phyloP scores from a whole-genome alignment of 768 basidiomycete species.

The Russula sp. region DNA sequence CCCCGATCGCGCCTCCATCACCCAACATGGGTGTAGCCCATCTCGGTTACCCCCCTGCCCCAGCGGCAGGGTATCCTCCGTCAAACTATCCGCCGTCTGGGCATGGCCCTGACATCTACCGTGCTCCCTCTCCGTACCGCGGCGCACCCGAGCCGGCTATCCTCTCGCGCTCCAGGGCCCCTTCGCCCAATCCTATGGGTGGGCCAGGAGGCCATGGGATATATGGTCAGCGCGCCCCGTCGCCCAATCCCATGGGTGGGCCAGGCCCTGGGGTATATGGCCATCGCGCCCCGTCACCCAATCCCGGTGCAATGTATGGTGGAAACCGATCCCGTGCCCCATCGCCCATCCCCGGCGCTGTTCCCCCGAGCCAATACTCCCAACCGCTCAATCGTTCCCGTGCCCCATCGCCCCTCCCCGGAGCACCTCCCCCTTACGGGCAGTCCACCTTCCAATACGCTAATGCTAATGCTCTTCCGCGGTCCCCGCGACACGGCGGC shows the following conservation, averaged over 20 bases:
- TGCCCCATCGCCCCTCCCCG: slow-evolving; percentile 26
- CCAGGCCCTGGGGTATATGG: slow-evolving; percentile 9
- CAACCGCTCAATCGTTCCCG: slow-evolving; percentile 27
- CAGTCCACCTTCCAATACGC: slow-evolving; percentile 21
- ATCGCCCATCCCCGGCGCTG: slow-evolving; percentile 23
- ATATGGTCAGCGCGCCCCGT: slow-evolving; percentile 41
- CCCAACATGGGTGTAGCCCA: slow-evolving; percentile 12
- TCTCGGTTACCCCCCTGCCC: slow-evolving; percentile 23
- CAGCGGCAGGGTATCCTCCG: slow-evolving; percentile 12
- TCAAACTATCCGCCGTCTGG: slow-evolving; percentile 18
- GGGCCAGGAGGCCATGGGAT: slow-evolving; percentile 7
- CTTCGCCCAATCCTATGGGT: slow-evolving; percentile 50
- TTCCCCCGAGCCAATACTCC: slow-evolving; percentile 13
- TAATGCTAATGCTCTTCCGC: slow-evolving; percentile 7
- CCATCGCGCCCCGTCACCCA: slow-evolving; percentile 33
- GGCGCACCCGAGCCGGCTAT: slow-evolving; percentile 37
- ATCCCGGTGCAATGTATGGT: slow-evolving; percentile 30
- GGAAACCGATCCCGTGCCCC: slow-evolving; percentile 31
- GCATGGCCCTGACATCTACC: slow-evolving; percentile 21
- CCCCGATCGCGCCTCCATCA: slow-evolving; percentile 26
- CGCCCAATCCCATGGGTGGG: slow-evolving; percentile 46
- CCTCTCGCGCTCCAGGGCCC: slow-evolving; percentile 44
- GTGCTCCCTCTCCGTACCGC: slow-evolving; percentile 42
- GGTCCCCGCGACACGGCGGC: slow-evolving; percentile 26
- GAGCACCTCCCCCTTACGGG: slow-evolving; percentile 23